phyloP scores from a whole-genome alignment of 257 asterid species.

The Solanum chaucha region DNA sequence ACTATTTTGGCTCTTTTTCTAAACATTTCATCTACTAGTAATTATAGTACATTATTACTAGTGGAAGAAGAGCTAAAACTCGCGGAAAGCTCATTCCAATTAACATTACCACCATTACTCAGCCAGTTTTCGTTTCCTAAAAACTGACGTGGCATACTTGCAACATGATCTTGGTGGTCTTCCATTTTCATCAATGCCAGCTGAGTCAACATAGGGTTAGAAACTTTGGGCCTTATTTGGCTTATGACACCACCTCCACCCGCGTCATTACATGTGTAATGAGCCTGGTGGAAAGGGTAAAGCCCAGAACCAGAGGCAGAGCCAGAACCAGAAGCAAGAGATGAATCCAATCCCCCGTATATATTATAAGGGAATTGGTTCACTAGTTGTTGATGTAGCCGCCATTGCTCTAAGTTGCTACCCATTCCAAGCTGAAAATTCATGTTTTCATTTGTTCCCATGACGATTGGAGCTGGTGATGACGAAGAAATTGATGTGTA shows the following conservation, averaged over 20 bases:
- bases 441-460: neutral
- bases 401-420: constrained; percentile 54
- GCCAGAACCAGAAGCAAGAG: constrained; percentile 7
- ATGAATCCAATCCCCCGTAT: constrained; percentile 22
- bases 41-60: constrained; percentile 45
- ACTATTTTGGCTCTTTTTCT: neutral
- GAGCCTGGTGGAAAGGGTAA: constrained; percentile 3
- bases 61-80: constrained; percentile 69
- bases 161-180: constrained; percentile 21
- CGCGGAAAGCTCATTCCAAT: constrained; percentile 57
- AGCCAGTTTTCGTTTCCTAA: constrained; percentile 41
- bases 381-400: constrained; percentile 25
- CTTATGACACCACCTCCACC: constrained; percentile 8
- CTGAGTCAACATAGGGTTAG: constrained; percentile 32
- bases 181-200: constrained; percentile 54
- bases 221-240: constrained; percentile 23
- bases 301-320: constrained; percentile 5
- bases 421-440: constrained; percentile 13
- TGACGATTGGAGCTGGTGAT: neutral
- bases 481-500: constrained; percentile 33
- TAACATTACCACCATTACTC: constrained; percentile 2
- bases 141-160: constrained; percentile 40
- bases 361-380: constrained; percentile 55
- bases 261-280: constrained; percentile 24
- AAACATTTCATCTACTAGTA: neutral